These are phyloP conservation scores for Aphanomyces invadans DNA, from an alignment of 352 stramenopile species.

Conservation along the genomic window DNA sequence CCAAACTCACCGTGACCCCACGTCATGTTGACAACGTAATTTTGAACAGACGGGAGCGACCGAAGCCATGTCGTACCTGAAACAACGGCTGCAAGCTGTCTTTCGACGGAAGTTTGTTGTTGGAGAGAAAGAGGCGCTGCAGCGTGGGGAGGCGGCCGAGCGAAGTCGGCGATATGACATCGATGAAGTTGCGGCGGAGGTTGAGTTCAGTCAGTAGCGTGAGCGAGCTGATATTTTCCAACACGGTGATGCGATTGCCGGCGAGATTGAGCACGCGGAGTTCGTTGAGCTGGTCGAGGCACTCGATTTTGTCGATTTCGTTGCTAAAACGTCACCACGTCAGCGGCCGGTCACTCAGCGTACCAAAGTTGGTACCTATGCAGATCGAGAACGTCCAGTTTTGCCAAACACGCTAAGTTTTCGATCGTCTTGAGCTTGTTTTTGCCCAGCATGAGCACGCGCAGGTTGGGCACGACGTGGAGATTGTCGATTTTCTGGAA, in stretches of 20 bases:
- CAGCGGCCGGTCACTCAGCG: background rate
- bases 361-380: constrained; percentile 70
- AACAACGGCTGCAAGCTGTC: constrained; percentile 70
- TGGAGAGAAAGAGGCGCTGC: constrained; percentile 85
- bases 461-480: constrained; percentile 65
- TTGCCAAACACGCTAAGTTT: constrained; percentile 74
- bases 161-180: constrained; percentile 29
- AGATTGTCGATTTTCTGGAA: constrained; percentile 72
- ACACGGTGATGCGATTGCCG: constrained; percentile 64
- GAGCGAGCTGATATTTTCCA: constrained; percentile 77
- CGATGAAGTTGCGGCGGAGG: constrained; percentile 75
- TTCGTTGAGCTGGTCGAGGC: constrained; percentile 74
- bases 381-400: constrained; percentile 89
- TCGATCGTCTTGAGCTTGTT: constrained; percentile 77
- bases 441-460: constrained; percentile 90
- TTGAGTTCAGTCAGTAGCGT: constrained; percentile 86
- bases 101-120: constrained; percentile 78
- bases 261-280: constrained; percentile 88
- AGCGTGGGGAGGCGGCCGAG: constrained; percentile 70
- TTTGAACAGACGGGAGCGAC: background rate
- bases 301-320: constrained; percentile 81
- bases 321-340: constrained; percentile 40
- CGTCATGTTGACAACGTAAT: background rate
- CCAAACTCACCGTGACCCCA: too few relatives aligned
- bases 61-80: constrained; percentile 30